Conservation (phyloP, 2,329 filamentous ascomycete species). For the Alternaria arborescens region DNA sequence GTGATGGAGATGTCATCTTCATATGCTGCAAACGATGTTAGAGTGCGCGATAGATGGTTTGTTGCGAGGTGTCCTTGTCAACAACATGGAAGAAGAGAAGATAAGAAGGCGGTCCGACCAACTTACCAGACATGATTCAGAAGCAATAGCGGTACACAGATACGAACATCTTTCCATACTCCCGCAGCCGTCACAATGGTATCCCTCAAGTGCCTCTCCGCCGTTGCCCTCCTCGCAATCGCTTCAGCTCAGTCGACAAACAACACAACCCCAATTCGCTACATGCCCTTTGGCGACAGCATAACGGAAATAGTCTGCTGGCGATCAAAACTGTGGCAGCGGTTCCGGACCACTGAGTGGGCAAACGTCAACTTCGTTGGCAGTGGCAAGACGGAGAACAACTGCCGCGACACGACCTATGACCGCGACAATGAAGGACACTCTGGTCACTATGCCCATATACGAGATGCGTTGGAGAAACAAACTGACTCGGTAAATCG, state of each 20-base stretch:
- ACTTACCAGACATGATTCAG: too few species aligned
- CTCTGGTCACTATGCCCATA: constrained; percentile 36
- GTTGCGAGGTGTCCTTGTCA: neutral
- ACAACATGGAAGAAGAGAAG: neutral
- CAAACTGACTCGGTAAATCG: neutral
- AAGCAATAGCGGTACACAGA: neutral
- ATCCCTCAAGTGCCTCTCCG: constrained; percentile 25
- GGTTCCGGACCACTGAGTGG: constrained; percentile 52
- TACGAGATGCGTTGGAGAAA: neutral
- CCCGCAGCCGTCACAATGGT: constrained; percentile 24
- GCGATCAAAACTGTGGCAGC: constrained; percentile 55
- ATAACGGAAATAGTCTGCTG: constrained; percentile 58
- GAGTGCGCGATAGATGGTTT: neutral
- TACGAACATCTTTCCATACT: neutral
- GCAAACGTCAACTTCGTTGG: constrained; percentile 52
- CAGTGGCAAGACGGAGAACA: constrained; percentile 40
- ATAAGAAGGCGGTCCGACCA: neutral
- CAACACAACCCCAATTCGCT: constrained; percentile 34
- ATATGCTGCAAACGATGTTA: neutral
- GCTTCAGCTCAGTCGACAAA: constrained; percentile 26
- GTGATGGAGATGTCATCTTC: neutral
- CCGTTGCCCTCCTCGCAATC: constrained; percentile 16
- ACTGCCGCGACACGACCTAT: constrained; percentile 51
- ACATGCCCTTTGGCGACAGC: constrained; percentile 57
- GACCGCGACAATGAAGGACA: constrained; percentile 58